Conservation (phyloP, 345 rosid species). For the Mallotus nudiflorus region DNA sequence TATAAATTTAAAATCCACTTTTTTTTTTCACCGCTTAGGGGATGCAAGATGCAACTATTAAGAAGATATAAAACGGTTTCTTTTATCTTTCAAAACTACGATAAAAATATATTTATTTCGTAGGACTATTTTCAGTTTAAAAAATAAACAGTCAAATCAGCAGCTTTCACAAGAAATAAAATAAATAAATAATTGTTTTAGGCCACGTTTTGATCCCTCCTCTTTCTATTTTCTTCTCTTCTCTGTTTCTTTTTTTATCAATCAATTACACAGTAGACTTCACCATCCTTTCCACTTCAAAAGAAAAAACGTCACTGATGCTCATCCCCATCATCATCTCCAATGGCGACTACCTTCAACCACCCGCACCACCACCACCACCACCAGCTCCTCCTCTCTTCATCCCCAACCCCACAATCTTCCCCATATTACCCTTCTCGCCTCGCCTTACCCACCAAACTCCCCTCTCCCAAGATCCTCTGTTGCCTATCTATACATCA, state of each 20-base stretch:
- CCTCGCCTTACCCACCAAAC: conserved; percentile 16
- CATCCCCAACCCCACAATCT: conserved; percentile 15
- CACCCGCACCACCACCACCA: conserved; percentile 6
- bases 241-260: no score
- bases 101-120: no score
- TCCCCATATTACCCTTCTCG: conserved; percentile 9
- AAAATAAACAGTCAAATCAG: no score
- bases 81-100: no score
- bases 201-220: neutral
- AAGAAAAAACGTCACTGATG: neutral
- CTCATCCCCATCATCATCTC: neutral
- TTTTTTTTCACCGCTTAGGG: no score
- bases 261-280: neutral
- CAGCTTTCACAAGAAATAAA: no score
- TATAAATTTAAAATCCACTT: no score
- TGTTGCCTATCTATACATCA: conserved; percentile 41
- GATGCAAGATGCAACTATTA: no score
- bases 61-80: no score
- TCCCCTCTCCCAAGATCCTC: conserved; percentile 20
- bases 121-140: no score
- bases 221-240: neutral
- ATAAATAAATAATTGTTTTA: no score
- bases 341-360: conserved; percentile 6
- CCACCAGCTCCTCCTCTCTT: conserved; percentile 10
- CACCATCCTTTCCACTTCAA: neutral